Evolutionary conservation across 2,329 filamentous ascomycete genomes (phyloP).

Genomic region (Stachybotrys chartarum): DNA sequence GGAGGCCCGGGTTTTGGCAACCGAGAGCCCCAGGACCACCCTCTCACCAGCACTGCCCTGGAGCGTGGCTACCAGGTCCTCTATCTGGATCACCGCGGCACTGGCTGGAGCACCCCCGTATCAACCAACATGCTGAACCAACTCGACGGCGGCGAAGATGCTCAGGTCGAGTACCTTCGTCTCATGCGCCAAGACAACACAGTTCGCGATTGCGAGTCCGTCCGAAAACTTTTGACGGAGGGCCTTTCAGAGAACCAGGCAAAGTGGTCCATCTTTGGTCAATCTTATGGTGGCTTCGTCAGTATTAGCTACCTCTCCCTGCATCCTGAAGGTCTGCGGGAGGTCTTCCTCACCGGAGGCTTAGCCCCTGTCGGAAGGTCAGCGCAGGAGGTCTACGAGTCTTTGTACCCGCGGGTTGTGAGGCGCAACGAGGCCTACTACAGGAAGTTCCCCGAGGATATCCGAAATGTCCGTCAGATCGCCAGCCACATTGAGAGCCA

Average conservation of each 20-base stretch:
- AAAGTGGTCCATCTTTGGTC: conserved; percentile 82
- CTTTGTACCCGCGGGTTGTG: conserved; percentile 63
- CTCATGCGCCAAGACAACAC: conserved; percentile 86
- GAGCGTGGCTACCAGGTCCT: conserved; percentile 79
- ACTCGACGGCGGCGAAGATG: conserved; percentile 50
- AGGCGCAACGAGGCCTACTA: conserved; percentile 77
- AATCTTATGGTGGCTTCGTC: conserved; percentile 90
- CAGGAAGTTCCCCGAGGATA: conserved; percentile 76
- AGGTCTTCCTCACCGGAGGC: conserved; percentile 80
- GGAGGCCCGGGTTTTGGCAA: conserved; percentile 82
- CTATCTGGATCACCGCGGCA: conserved; percentile 85
- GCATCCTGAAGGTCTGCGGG: conserved; percentile 68
- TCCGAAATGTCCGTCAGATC: conserved; percentile 59
- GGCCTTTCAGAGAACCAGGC: conserved; percentile 62
- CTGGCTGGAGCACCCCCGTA: conserved; percentile 76
- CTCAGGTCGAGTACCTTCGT: conserved; percentile 75
- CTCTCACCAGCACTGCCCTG: conserved; percentile 64
- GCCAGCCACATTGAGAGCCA: conserved; percentile 56
- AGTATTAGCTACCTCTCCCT: conserved; percentile 77
- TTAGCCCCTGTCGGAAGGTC: conserved; percentile 67
- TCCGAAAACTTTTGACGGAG: conserved; percentile 66
- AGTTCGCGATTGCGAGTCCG: conserved; percentile 80
- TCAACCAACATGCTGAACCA: conserved; percentile 61
- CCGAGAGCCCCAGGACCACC: conserved; percentile 63
- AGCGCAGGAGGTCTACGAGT: conserved; percentile 68